A percentile compares a stretch with the other conserved stretches of the same genome.
Evolutionary conservation across 192 early-diverging fungal species (phyloP).

Genomic region (Obelidium mucronatum): DNA sequence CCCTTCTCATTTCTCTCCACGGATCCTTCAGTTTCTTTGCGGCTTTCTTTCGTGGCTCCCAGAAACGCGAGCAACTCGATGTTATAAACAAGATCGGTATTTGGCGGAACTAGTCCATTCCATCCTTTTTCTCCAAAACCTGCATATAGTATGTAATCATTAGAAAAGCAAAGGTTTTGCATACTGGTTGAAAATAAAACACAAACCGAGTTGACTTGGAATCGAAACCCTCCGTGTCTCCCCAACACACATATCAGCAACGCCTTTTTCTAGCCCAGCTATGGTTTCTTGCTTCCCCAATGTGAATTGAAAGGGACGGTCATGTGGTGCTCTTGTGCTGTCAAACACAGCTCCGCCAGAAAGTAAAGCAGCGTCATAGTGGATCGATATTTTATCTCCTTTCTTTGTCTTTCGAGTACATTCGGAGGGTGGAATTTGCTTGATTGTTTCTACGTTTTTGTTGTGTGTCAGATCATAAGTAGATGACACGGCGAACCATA

Average conservation of each 20-base stretch:
- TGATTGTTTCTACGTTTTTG: neutral
- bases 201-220: constrained; percentile 61
- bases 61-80: neutral
- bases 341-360: constrained; percentile 71
- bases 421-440: constrained; percentile 53
- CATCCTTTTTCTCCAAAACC: constrained; percentile 54
- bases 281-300: constrained; percentile 71
- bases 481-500: too few relatives aligned
- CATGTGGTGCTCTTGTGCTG: constrained; percentile 68
- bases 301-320: constrained; percentile 72
- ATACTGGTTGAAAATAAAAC: neutral
- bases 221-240: constrained; percentile 79
- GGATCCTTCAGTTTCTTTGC: neutral
- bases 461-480: too few relatives aligned
- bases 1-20: neutral
- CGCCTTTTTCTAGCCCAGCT: constrained; percentile 82
- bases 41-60: neutral
- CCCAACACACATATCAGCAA: constrained; percentile 78
- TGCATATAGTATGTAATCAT: constrained; percentile 47
- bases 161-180: too few relatives aligned
- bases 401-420: constrained; percentile 52
- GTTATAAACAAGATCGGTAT: neutral
- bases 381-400: constrained; percentile 40
- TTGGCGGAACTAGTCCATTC: constrained; percentile 9
- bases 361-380: constrained; percentile 29